These are phyloP conservation scores for Globisporangium nodosum DNA, from an alignment of 352 stramenopile genomes.

Conservation along the genomic window DNA sequence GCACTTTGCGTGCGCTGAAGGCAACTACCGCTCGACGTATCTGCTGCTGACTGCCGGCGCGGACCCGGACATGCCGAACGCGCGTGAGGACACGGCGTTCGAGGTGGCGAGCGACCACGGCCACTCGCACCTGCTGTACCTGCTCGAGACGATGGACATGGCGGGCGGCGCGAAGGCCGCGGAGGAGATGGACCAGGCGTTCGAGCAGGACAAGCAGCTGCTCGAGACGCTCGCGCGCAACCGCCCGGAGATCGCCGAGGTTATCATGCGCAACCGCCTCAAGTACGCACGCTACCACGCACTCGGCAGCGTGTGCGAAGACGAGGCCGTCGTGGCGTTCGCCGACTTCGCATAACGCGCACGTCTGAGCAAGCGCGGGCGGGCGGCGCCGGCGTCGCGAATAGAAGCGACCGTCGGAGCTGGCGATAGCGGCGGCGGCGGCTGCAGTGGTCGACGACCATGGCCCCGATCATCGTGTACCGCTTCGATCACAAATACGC, in stretches of 20 bases:
- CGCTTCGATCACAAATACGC: too few species aligned
- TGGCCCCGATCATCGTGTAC: too few species aligned
- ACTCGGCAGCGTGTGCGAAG: slow-evolving; percentile 54
- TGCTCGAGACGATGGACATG: slow-evolving; percentile 77
- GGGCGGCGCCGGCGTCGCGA: neutral
- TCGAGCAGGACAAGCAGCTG: slow-evolving; percentile 55
- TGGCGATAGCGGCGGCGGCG: neutral
- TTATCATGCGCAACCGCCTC: slow-evolving; percentile 75
- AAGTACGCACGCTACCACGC: slow-evolving; percentile 65
- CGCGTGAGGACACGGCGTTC: slow-evolving; percentile 71
- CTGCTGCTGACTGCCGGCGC: slow-evolving; percentile 75
- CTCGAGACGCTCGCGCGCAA: slow-evolving; percentile 54
- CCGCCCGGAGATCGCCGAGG: slow-evolving; percentile 57
- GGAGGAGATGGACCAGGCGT: slow-evolving; percentile 57
- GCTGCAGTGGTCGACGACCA: too few species aligned
- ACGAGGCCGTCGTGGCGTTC: slow-evolving; percentile 41
- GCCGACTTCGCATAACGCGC: slow-evolving; percentile 19
- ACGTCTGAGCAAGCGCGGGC: neutral
- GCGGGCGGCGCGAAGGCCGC: slow-evolving; percentile 43
- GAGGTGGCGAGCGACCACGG: slow-evolving; percentile 64
- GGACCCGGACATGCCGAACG: slow-evolving; percentile 82
- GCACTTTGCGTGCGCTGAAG: slow-evolving; percentile 68
- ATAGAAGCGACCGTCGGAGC: neutral
- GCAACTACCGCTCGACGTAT: slow-evolving; percentile 76
- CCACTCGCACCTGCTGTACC: slow-evolving; percentile 67